Conservation (phyloP, 2,329 filamentous ascomycete genomes). For the Aspergillus ochraceus region DNA sequence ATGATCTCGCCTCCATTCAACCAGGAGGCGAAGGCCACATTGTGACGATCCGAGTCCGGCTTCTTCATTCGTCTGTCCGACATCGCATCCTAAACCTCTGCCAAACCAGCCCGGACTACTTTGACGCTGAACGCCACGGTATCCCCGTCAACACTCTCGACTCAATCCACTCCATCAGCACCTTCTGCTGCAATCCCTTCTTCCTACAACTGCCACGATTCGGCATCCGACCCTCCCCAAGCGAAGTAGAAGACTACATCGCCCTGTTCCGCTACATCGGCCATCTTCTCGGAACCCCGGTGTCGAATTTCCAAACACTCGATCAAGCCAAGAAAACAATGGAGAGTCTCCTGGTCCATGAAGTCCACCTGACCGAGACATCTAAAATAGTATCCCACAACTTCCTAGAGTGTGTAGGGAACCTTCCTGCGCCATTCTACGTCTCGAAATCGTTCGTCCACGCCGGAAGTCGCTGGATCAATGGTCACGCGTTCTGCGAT, state of each 20-base stretch:
- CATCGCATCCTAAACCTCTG: constrained; percentile 62
- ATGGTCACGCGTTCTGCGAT: too few species aligned
- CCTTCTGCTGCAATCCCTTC: constrained; percentile 66
- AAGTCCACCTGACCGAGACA: too few species aligned
- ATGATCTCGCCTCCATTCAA: constrained; percentile 61
- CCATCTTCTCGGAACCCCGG: constrained; percentile 66
- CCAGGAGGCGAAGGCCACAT: constrained; percentile 65
- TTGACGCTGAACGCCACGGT: constrained; percentile 57
- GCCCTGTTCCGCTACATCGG: constrained; percentile 73
- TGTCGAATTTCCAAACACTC: constrained; percentile 57
- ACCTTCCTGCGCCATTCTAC: too few species aligned
- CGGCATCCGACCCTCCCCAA: constrained; percentile 61
- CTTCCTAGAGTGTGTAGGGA: too few species aligned
- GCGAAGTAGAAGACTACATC: constrained; percentile 66
- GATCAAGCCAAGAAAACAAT: constrained; percentile 59
- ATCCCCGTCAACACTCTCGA: constrained; percentile 74
- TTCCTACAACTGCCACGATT: constrained; percentile 68
- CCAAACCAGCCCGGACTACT: constrained; percentile 57
- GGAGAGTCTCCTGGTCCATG: constrained; percentile 44
- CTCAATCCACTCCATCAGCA: constrained; percentile 66
- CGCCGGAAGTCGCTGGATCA: too few species aligned
- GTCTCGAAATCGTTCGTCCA: too few species aligned
- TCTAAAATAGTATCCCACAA: too few species aligned
- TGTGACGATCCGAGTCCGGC: constrained; percentile 64
- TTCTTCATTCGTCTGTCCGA: constrained; percentile 67